These are phyloP conservation scores for Anthracocystis setariae DNA, from an alignment of 1,284 basidiomycete genomes.

Conservation along the genomic window DNA sequence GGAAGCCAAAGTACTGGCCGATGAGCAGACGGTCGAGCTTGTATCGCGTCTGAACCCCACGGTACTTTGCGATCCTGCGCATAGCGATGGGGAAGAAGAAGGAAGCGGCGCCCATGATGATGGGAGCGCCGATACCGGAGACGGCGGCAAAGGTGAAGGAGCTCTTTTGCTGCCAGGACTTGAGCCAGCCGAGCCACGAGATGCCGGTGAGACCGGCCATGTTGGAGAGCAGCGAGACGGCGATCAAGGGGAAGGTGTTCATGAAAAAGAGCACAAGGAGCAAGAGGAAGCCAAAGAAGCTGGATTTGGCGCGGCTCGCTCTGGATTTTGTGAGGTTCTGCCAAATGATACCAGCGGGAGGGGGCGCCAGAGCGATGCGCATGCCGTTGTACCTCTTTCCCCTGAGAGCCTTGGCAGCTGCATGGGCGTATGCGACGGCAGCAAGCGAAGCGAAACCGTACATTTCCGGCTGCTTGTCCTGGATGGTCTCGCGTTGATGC, in stretches of 20 bases:
- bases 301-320: constrained; percentile 47
- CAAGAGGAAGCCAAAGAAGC: constrained; percentile 53
- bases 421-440: constrained; percentile 62
- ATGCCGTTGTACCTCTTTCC: constrained; percentile 52
- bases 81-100: constrained; percentile 62
- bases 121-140: constrained; percentile 59
- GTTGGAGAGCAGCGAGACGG: constrained; percentile 62
- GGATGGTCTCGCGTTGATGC: constrained; percentile 55
- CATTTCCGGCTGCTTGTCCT: constrained; percentile 57
- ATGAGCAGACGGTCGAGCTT: constrained; percentile 55
- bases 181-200: constrained; percentile 50
- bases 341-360: constrained; percentile 65
- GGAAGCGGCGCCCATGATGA: constrained; percentile 58
- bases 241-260: constrained; percentile 62
- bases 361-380: constrained; percentile 56
- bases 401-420: constrained; percentile 55
- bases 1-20: constrained; percentile 63
- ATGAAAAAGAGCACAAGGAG: constrained; percentile 58
- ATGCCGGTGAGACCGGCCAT: constrained; percentile 54
- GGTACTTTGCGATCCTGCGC: constrained; percentile 64
- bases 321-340: constrained; percentile 55
- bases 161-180: constrained; percentile 45
- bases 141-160: constrained; percentile 59
- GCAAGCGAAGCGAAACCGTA: constrained; percentile 66
- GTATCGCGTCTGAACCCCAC: constrained; percentile 60